Evolutionary conservation across 1,139 yeast species (phyloP).

Genomic region (Sugiyamaella japonica): DNA sequence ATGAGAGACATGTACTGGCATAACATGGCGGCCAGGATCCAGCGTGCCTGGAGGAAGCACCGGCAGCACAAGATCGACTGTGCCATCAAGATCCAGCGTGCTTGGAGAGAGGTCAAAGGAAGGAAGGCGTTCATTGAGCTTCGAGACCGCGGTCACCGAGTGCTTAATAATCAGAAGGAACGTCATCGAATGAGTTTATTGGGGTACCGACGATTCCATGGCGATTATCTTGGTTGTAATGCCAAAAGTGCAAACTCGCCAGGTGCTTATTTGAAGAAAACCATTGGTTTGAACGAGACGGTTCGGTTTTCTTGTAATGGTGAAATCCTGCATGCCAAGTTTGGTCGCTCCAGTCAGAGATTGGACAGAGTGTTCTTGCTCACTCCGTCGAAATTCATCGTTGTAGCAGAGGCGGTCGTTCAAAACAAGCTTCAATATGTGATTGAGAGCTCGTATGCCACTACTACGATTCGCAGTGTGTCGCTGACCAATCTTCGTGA

Average conservation of each 20-base stretch:
- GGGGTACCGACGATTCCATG: slow-evolving; percentile 90
- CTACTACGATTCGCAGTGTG: slow-evolving; percentile 60
- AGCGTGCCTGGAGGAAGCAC: slow-evolving; percentile 93
- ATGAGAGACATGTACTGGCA: slow-evolving; percentile 98
- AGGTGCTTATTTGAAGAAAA: slow-evolving; percentile 61
- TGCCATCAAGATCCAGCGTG: slow-evolving; percentile 78
- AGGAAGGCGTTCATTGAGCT: slow-evolving; percentile 76
- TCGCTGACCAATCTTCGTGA: slow-evolving; percentile 79
- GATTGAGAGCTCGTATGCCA: slow-evolving; percentile 64
- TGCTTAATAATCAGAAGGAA: slow-evolving; percentile 76
- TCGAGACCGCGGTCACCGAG: slow-evolving; percentile 76
- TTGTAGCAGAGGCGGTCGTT: slow-evolving; percentile 69
- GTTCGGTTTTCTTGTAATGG: slow-evolving; percentile 82
- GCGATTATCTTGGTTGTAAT: slow-evolving; percentile 89
- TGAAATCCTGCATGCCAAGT: slow-evolving; percentile 76
- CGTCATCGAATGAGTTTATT: slow-evolving; percentile 85
- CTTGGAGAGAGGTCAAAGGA: slow-evolving; percentile 78
- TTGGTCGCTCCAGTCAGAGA: slow-evolving; percentile 89
- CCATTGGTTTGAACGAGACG: slow-evolving; percentile 66
- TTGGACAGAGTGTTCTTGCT: slow-evolving; percentile 71
- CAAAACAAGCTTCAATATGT: slow-evolving; percentile 70
- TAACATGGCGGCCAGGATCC: slow-evolving; percentile 96
- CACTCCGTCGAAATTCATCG: slow-evolving; percentile 60
- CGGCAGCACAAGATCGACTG: slow-evolving; percentile 81
- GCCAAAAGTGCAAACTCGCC: slow-evolving; percentile 51